A percentile compares a stretch with the other conserved stretches of the same genome.
Conservation (phyloP, 192 early-diverging fungal genomes). For the Linnemannia zychae region DNA sequence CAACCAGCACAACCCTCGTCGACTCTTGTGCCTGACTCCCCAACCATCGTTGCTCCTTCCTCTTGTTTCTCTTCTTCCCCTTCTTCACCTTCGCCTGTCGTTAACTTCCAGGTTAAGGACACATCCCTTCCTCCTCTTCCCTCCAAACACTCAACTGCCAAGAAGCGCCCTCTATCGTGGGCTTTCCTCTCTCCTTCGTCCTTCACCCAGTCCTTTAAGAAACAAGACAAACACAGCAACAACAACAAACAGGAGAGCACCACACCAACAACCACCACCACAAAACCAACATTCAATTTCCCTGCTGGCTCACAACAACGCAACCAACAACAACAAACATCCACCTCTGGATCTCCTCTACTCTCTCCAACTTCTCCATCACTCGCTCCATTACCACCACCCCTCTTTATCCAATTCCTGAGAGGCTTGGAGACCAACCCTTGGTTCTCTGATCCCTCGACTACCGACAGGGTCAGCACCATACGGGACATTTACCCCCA, state of each 20-base stretch:
- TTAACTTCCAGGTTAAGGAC: background rate
- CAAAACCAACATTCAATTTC: background rate
- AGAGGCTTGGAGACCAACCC: slow-evolving; percentile 15
- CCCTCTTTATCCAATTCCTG: slow-evolving; percentile 1
- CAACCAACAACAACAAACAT: background rate
- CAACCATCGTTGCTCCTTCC: background rate
- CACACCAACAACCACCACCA: background rate
- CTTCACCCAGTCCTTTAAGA: background rate
- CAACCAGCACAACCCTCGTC: background rate
- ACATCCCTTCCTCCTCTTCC: background rate
- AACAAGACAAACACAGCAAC: background rate
- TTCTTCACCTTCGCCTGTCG: background rate
- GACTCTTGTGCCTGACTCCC: background rate
- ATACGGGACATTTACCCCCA: slow-evolving; percentile 4
- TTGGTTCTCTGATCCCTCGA: slow-evolving; percentile 33
- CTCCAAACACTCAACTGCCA: background rate
- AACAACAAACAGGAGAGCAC: background rate
- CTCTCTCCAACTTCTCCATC: background rate
- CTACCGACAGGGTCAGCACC: background rate
- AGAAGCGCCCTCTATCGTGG: background rate
- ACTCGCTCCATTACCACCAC: background rate
- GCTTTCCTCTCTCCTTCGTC: background rate
- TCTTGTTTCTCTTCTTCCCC: background rate
- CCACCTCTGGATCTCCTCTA: background rate
- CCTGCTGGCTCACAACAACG: background rate